These are phyloP conservation scores for Mycena alexandri DNA, from an alignment of 768 basidiomycete species.

Conservation along the genomic window DNA sequence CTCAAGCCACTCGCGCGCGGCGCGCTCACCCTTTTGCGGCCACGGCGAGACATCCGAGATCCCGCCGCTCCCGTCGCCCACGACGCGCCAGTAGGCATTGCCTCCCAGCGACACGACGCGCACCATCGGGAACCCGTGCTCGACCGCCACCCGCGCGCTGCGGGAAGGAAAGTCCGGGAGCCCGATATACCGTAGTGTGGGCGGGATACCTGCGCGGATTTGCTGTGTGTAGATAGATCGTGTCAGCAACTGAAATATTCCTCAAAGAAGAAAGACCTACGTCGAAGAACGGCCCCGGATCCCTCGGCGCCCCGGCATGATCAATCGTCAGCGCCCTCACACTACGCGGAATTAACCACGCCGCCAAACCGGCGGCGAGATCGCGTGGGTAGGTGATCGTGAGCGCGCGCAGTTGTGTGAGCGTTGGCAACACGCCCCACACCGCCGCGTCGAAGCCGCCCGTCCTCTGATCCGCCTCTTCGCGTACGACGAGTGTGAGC, in stretches of 20 bases:
- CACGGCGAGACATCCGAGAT: conserved; percentile 65
- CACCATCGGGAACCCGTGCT: conserved; percentile 73
- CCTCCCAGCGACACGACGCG: conserved; percentile 67
- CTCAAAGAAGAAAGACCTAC: conserved; percentile 43
- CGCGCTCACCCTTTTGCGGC: conserved; percentile 65
- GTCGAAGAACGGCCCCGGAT: conserved; percentile 57
- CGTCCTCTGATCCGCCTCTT: conserved; percentile 58
- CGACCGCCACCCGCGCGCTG: conserved; percentile 59
- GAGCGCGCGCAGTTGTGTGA: conserved; percentile 65
- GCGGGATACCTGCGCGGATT: conserved; percentile 70
- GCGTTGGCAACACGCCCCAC: conserved; percentile 77
- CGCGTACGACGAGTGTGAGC: conserved; percentile 63
- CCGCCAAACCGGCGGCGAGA: conserved; percentile 70
- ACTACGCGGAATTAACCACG: conserved; percentile 74
- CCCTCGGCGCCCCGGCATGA: conserved; percentile 51
- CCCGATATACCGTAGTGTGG: conserved; percentile 65
- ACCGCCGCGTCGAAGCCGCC: conserved; percentile 78
- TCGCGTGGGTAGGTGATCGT: conserved; percentile 75
- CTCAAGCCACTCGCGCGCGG: conserved; percentile 70
- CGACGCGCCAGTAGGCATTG: conserved; percentile 65
- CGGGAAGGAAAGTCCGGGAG: conserved; percentile 63
- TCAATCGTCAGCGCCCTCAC: conserved; percentile 64
- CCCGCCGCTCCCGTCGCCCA: conserved; percentile 44
- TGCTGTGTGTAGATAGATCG: conserved; percentile 53
- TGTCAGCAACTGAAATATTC: conserved; percentile 10